These are phyloP conservation scores for Silene noctiflora DNA, from an alignment of 179 eudicot species.

Conservation along the genomic window DNA sequence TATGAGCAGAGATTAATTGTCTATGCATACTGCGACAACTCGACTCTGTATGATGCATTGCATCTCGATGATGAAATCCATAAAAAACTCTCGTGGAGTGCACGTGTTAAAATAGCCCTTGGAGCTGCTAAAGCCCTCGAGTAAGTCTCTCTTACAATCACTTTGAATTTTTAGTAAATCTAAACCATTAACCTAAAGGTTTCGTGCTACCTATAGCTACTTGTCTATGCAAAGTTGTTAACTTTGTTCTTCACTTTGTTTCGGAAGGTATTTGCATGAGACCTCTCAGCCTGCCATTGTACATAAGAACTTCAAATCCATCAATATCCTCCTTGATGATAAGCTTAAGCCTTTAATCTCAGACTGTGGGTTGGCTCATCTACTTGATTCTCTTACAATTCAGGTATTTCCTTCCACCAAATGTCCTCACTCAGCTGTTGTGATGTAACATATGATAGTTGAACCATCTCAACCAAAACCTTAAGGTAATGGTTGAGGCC, in stretches of 20 bases:
- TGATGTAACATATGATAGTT: neutral
- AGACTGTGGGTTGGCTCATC: conserved; percentile 72
- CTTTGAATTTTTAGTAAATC: neutral
- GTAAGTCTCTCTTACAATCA: conserved; percentile 40
- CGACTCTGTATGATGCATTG: conserved; percentile 71
- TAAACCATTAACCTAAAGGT: neutral
- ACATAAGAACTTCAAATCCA: conserved; percentile 70
- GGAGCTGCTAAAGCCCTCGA: conserved; percentile 86
- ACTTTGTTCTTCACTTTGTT: conserved; percentile 16
- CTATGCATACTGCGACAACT: conserved; percentile 57
- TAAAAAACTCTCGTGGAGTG: conserved; percentile 67
- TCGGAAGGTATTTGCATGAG: conserved; percentile 74
- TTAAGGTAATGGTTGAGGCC: no score
- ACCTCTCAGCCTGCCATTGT: conserved; percentile 59
- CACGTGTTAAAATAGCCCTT: conserved; percentile 67
- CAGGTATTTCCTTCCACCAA: conserved; percentile 44
- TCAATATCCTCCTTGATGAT: conserved; percentile 71
- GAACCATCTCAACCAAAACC: no score
- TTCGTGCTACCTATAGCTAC: neutral
- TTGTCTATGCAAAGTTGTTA: neutral
- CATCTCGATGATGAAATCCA: conserved; percentile 65
- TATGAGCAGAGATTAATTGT: conserved; percentile 63
- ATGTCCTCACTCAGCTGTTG: neutral
- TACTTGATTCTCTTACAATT: conserved; percentile 39
- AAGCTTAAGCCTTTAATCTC: conserved; percentile 55